Conservation (phyloP, 192 early-diverging fungal genomes). For the Coemansia sp. region DNA sequence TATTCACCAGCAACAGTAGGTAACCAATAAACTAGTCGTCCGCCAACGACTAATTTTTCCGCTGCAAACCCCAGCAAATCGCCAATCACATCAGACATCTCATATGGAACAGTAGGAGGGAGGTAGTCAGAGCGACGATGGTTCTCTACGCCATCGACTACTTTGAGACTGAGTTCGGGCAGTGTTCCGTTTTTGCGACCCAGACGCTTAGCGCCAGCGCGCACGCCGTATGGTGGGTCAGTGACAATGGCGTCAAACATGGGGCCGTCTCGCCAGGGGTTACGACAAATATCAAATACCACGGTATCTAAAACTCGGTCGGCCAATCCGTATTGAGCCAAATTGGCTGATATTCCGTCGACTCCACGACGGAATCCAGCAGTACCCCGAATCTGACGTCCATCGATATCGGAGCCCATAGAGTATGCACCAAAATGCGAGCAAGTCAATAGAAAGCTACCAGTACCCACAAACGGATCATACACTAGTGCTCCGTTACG, state of each 20-base stretch:
- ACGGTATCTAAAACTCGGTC: conserved; percentile 78
- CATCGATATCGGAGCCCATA: conserved; percentile 96
- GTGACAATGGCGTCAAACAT: conserved; percentile 93
- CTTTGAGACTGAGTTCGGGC: conserved; percentile 26
- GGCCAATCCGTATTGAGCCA: conserved; percentile 79
- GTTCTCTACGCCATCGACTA: conserved; percentile 48
- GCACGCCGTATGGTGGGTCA: conserved; percentile 95
- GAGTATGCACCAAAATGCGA: conserved; percentile 93
- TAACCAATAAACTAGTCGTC: conserved; percentile 95
- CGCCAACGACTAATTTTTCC: conserved; percentile 72
- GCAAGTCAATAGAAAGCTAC: conserved; percentile 90
- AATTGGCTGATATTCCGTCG: conserved; percentile 73
- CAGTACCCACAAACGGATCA: conserved; percentile 98
- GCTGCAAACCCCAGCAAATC: conserved; percentile 89
- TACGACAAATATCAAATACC: conserved; percentile 85
- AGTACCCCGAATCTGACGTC: conserved; percentile 94
- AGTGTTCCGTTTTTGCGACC: conserved; percentile 61
- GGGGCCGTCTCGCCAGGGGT: conserved; percentile 70
- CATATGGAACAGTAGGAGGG: conserved; percentile 93
- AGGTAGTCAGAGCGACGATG: conserved; percentile 66
- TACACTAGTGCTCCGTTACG: conserved; percentile 74
- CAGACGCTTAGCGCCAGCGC: conserved; percentile 93
- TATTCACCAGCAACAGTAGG: conserved; percentile 91
- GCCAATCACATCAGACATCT: conserved; percentile 86
- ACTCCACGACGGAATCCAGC: conserved; percentile 40